A percentile compares a stretch with the other conserved stretches of the same genome.
phyloP scores from a whole-genome alignment of 2,329 filamentous ascomycete species.

The Ceratocystis eucalypticola region DNA sequence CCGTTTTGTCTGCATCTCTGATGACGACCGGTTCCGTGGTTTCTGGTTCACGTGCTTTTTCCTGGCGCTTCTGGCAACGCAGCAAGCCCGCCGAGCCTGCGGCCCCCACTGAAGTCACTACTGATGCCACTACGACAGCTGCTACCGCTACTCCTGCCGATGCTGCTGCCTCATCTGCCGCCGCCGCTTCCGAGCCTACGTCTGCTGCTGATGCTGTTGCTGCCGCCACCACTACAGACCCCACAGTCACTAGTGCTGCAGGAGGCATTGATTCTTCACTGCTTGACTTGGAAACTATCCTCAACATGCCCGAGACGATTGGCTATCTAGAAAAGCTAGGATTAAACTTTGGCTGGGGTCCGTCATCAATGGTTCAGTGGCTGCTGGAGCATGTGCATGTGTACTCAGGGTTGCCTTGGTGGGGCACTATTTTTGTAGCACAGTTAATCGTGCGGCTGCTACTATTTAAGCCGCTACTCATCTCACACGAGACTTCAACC shows the following conservation, averaged over 20 bases:
- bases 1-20: conserved; percentile 7
- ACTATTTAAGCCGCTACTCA: conserved; percentile 53
- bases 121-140: conserved; percentile 20
- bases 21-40: conserved; percentile 16
- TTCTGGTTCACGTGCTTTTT: conserved; percentile 18
- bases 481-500: conserved; percentile 47
- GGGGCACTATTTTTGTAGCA: conserved; percentile 54
- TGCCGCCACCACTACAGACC: conserved; percentile 19
- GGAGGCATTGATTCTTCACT: conserved; percentile 17
- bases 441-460: conserved; percentile 50
- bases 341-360: conserved; percentile 75
- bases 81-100: conserved; percentile 11
- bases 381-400: conserved; percentile 73
- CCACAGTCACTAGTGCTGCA: conserved; percentile 21
- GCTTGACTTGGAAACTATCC: conserved; percentile 26
- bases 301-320: conserved; percentile 56
- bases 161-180: conserved; percentile 16
- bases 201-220: conserved; percentile 18
- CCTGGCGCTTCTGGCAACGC: conserved; percentile 19
- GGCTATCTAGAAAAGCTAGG: conserved; percentile 75
- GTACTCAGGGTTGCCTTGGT: conserved; percentile 65
- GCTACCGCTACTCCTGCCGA: conserved; percentile 17
- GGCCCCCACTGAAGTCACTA: conserved; percentile 19
- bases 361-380: conserved; percentile 61
- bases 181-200: conserved; percentile 18